These are phyloP conservation scores for Periconia sp. DNA, from an alignment of 2,329 filamentous ascomycete genomes.

Conservation along the genomic window DNA sequence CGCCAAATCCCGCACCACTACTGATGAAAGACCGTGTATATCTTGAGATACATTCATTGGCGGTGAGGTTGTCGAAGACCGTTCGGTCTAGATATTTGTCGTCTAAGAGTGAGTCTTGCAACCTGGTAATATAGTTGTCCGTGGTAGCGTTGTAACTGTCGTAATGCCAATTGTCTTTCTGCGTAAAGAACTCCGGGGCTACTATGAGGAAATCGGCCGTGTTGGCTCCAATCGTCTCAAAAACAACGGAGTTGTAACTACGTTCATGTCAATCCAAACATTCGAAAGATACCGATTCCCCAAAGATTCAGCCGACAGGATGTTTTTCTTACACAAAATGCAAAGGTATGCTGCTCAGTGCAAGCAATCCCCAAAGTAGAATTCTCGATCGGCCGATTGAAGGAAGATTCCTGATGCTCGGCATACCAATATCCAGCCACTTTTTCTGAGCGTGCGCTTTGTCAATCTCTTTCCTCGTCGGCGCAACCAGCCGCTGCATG, in stretches of 20 bases:
- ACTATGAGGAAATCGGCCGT: constrained; percentile 13
- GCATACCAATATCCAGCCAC: constrained; percentile 51
- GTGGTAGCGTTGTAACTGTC: neutral
- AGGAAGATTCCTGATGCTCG: constrained; percentile 48
- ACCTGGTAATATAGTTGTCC: constrained; percentile 8
- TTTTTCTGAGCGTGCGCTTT: constrained; percentile 48
- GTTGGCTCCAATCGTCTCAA: constrained; percentile 22
- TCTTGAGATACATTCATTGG: constrained; percentile 5
- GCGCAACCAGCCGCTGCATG: constrained; percentile 60
- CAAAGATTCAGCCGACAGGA: too few relatives aligned
- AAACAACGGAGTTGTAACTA: constrained; percentile 31
- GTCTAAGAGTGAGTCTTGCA: constrained; percentile 18
- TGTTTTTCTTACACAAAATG: constrained; percentile 25
- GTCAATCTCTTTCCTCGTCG: constrained; percentile 57
- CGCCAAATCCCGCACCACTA: constrained; percentile 9
- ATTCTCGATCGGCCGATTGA: constrained; percentile 4
- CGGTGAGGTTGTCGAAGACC: constrained; percentile 13
- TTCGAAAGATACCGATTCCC: neutral
- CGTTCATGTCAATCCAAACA: neutral
- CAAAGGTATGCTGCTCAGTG: constrained; percentile 14
- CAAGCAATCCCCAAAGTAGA: constrained; percentile 14
- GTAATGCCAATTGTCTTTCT: constrained; percentile 6
- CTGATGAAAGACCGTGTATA: constrained; percentile 13
- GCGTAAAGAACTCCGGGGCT: constrained; percentile 14
- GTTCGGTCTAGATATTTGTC: constrained; percentile 13